A percentile compares a stretch with the other conserved stretches of the same genome.
phyloP scores from a whole-genome alignment of 2,329 filamentous ascomycete species.

The Exophiala lecanii-corni region DNA sequence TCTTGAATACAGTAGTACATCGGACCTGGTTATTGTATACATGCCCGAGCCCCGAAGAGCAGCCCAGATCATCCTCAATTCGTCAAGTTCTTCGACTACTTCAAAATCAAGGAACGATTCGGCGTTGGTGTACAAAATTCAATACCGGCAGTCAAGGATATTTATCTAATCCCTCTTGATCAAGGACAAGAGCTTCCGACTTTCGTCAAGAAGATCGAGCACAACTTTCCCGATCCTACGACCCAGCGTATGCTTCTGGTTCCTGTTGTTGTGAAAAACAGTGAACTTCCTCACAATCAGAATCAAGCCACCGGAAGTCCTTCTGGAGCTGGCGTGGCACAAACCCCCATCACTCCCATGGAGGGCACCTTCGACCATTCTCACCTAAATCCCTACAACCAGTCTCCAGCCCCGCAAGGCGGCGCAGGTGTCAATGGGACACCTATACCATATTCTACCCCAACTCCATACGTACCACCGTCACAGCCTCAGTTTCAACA shows the following conservation, averaged over 20 bases:
- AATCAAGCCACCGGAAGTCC: slow-evolving; percentile 23
- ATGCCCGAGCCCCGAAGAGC: slow-evolving; percentile 51
- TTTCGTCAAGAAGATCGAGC: slow-evolving; percentile 82
- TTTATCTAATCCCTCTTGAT: slow-evolving; percentile 83
- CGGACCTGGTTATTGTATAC: slow-evolving; percentile 77
- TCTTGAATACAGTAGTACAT: slow-evolving; percentile 73
- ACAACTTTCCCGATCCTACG: slow-evolving; percentile 71
- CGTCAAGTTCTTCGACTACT: slow-evolving; percentile 79
- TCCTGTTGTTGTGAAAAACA: slow-evolving; percentile 75
- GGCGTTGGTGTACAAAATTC: slow-evolving; percentile 79
- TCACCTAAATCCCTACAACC: slow-evolving; percentile 7
- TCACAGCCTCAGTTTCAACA: slow-evolving; percentile 7
- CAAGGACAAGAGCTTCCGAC: slow-evolving; percentile 69
- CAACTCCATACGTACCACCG: slow-evolving; percentile 14
- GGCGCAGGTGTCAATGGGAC: slow-evolving; percentile 31
- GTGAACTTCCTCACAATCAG: slow-evolving; percentile 36
- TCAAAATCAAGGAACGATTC: slow-evolving; percentile 73
- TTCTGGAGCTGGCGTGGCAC: slow-evolving; percentile 14
- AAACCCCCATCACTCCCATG: slow-evolving; percentile 34
- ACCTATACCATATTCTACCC: slow-evolving; percentile 26
- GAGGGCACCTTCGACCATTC: slow-evolving; percentile 33
- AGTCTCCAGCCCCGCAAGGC: slow-evolving; percentile 28
- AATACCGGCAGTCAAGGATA: slow-evolving; percentile 73
- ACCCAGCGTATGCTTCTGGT: slow-evolving; percentile 74
- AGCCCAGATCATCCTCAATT: slow-evolving; percentile 56